phyloP scores from a whole-genome alignment of 352 stramenopile species.

The Thraustotheca clavata region DNA sequence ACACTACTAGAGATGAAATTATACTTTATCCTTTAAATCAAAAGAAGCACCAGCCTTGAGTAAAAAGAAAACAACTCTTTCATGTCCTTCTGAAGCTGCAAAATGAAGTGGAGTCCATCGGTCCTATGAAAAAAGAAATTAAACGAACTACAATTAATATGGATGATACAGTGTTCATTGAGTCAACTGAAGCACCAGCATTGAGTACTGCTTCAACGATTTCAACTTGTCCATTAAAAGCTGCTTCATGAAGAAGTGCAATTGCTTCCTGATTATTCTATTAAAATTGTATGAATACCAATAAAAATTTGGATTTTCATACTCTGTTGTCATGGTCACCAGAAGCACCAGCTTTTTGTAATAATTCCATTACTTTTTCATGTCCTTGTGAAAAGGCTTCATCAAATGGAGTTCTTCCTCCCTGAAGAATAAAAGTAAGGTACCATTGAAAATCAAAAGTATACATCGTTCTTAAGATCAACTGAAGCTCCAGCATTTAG shows the following conservation, averaged over 20 bases:
- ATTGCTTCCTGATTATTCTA: too few relatives aligned
- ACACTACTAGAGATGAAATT: not conserved
- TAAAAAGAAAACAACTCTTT: not conserved
- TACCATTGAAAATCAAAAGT: too few relatives aligned
- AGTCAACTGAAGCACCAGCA: too few relatives aligned
- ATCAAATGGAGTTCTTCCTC: slow-evolving; percentile 14
- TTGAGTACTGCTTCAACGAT: too few relatives aligned
- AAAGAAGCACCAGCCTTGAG: not conserved
- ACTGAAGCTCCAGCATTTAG: not conserved
- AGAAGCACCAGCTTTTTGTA: not conserved
- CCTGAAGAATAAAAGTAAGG: not conserved
- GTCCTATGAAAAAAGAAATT: too few relatives aligned
- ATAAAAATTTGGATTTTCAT: too few relatives aligned
- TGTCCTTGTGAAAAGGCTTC: slow-evolving; percentile 6
- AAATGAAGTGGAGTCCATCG: not conserved
- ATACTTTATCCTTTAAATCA: not conserved
- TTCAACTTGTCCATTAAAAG: too few relatives aligned
- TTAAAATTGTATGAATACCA: too few relatives aligned
- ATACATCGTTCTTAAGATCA: not conserved
- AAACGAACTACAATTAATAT: too few relatives aligned
- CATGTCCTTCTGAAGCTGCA: not conserved
- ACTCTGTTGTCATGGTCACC: too few relatives aligned
- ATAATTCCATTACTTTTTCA: not conserved
- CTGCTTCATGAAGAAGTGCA: too few relatives aligned
- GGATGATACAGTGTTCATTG: too few relatives aligned